Base-by-base conservation (phyloP, 2,329 filamentous ascomycete species). In the Cladophialophora psammophila region DNA sequence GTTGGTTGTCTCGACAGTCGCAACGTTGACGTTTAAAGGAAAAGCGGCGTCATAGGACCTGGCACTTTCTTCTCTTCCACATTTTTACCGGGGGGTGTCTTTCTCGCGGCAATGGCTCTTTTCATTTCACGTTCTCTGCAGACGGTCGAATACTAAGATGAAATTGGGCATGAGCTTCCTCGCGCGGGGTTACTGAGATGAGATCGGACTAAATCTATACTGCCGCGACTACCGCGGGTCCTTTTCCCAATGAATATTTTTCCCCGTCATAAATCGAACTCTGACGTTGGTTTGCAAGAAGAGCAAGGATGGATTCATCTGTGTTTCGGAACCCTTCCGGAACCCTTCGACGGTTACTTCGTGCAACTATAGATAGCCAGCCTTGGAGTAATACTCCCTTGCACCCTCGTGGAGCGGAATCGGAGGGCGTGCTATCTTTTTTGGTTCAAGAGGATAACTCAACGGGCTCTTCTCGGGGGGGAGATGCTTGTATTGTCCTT, bases 401-500 rank as follows among this genome's bases (percentile, higher is more conserved):
- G 65, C 60, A n/a, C 65, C 60, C 8, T 55, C 34, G 48, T 67
- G 65, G 13, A 67, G 57, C 5, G 65, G 60, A 12, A 64, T 20
- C 34, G 65, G 60, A 7, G 65, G 36, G 15, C 56, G 34, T 12
- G 60, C 45, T 55, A 67, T 67, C 57, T 64, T 64, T 15, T 40
- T 48, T 1, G 65, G 65, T n/a, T 64, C 56, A 8, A 67, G 61
- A 36, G 65, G 65, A 60, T 67, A 67, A 31, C 60, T 31, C 18
- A 67, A 32, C 15, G 65, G 65, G 26, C 65, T 67, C 34, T 56
- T 64, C 36, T 34, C 61, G 1, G 65, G 65, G 6, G 54, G 40
- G 8, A 67, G 54, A 53, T 67, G 65, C 18, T 64, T 64, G 36
- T 67, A 67, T 20, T 67, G 65, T 36, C 45, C 65, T 32, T 67